Base-by-base conservation (phyloP, 768 basidiomycete species). In the Pulveroboletus ravenelii region DNA sequence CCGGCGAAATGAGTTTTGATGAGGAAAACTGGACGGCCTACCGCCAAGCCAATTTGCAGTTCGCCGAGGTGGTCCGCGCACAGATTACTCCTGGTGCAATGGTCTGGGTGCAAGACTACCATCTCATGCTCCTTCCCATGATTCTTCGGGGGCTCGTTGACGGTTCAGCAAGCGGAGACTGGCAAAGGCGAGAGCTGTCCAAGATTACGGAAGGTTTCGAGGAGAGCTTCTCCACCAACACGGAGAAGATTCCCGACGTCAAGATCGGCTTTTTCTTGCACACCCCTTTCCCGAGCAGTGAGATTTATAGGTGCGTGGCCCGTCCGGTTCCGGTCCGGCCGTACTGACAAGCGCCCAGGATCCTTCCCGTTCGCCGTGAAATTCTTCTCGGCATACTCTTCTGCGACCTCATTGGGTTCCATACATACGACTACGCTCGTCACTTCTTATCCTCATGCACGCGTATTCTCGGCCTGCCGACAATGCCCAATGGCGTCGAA, bases 1-100 rank as follows among this genome's bases (percentile, higher is more conserved):
- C 96, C 8, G 95, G 95, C 56, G 96, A 98, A 74, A 98, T 99
- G 93, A 95, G 93, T 71, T 99, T 99, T 64, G 95, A 97, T 70
- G 93, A 96, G 73, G 90, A 90, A 65, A 91, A 98, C 67, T 99
- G 96, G 96, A 82, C 85, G 47, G 96, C 93, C 13, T 99, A 98
- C 70, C 85, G 96, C 34, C 93, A 96, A 69, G 95, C 95, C 41
- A 99, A 98, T 69, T 75, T 94, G 73, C 78, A 83, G 58, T 99
- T 99, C 62, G 95, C 96, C 1, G 88, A 97, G 68, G 89, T 78
- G 18, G 89, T 98, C 51, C 78, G 81, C 54, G 74, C 77, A 41
- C 88, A 93, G 66, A 74, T 93, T 48, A 80, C 78, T 6, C 84
- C 89, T 2, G 92, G 90, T 17, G 82, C 93, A 48, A 94, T 98